Conservation (phyloP, 2,329 filamentous ascomycete genomes). For the Aspergillus sergii region DNA sequence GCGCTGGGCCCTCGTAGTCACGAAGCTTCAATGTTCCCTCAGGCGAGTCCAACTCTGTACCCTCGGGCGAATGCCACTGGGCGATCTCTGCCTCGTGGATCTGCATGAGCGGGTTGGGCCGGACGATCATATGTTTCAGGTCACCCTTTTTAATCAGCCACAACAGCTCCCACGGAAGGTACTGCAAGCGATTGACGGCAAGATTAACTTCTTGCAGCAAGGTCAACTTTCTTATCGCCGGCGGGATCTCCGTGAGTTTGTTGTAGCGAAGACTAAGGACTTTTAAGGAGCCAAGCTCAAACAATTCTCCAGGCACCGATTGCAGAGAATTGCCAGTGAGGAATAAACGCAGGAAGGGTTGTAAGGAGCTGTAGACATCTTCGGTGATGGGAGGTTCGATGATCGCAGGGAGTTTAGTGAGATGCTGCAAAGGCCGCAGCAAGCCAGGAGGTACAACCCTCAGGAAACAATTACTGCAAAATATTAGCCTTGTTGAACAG, state of each 20-base stretch:
- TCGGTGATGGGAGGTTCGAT: constrained; percentile 37
- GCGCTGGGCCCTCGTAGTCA: constrained; percentile 29
- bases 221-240: constrained; percentile 43
- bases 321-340: constrained; percentile 46
- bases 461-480: constrained; percentile 34
- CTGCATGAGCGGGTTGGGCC: constrained; percentile 43
- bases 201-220: constrained; percentile 50
- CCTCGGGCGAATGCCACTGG: constrained; percentile 32
- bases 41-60: constrained; percentile 10
- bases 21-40: constrained; percentile 17
- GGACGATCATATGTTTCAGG: constrained; percentile 41
- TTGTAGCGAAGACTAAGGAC: constrained; percentile 52
- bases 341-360: constrained; percentile 47
- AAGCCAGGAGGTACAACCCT: constrained; percentile 35
- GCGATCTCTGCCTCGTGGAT: constrained; percentile 34
- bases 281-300: constrained; percentile 43
- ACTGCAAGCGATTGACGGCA: constrained; percentile 45
- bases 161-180: constrained; percentile 50
- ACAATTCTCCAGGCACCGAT: constrained; percentile 42
- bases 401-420: constrained; percentile 43
- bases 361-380: constrained; percentile 41
- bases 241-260: constrained; percentile 44
- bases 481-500: not conserved
- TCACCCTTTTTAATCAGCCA: constrained; percentile 41
- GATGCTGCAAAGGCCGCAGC: constrained; percentile 40